Percentiles rank a stretch among this genome's conserved stretches.
Conservation (phyloP, 495 filamentous ascomycete genomes). For the Melanomma pulvis-pyrius region DNA sequence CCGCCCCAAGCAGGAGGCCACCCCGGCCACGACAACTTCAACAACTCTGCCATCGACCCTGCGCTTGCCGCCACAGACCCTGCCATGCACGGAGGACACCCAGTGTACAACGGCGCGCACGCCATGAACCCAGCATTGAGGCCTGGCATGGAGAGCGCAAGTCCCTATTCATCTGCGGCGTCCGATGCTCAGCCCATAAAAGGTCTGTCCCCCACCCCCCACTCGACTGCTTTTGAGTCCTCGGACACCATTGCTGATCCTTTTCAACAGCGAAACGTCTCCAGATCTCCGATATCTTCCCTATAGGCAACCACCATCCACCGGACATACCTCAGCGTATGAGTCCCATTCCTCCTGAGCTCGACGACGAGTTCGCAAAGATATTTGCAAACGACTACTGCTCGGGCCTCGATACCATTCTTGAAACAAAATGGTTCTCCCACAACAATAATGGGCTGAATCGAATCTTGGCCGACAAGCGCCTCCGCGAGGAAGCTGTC, state of each 20-base stretch:
- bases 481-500: constrained; percentile 30
- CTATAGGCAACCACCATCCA: constrained; percentile 58
- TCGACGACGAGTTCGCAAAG: constrained; percentile 69
- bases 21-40: constrained; percentile 60
- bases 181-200: constrained; percentile 48
- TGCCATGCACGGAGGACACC: constrained; percentile 28
- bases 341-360: constrained; percentile 52
- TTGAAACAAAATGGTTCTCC: constrained; percentile 84
- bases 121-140: constrained; percentile 42
- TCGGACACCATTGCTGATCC: constrained; percentile 46
- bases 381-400: constrained; percentile 78
- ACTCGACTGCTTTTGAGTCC: constrained; percentile 26
- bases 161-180: constrained; percentile 48
- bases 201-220: constrained; percentile 41
- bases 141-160: constrained; percentile 43
- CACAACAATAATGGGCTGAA: constrained; percentile 61
- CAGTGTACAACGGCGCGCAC: constrained; percentile 42
- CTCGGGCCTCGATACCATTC: constrained; percentile 73
- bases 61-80: constrained; percentile 53
- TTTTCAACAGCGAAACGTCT: constrained; percentile 66
- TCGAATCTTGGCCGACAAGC: constrained; percentile 59
- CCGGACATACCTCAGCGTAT: constrained; percentile 57
- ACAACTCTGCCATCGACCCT: constrained; percentile 69
- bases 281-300: constrained; percentile 75
- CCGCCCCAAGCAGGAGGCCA: constrained; percentile 42